Percentiles rank a stretch among this genome's conserved stretches.
Conservation (phyloP, 2,329 filamentous ascomycete genomes). For the Hortaea werneckii region DNA sequence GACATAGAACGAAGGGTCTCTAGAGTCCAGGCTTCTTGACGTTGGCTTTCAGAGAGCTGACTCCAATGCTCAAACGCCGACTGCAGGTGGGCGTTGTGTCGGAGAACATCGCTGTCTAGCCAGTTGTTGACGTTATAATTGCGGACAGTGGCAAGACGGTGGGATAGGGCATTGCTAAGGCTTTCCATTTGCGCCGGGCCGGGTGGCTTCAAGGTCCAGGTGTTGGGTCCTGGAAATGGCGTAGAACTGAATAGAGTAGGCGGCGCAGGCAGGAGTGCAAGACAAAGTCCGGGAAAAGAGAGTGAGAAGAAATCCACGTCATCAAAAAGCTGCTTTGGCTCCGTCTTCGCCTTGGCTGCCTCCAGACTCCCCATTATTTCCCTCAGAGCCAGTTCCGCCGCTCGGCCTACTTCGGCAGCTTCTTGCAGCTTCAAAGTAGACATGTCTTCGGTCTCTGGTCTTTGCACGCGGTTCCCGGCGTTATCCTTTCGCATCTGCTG, state of each 20-base stretch:
- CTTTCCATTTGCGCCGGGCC: constrained; percentile 64
- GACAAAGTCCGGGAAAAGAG: constrained; percentile 74
- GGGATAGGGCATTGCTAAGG: constrained; percentile 32
- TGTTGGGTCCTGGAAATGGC: constrained; percentile 65
- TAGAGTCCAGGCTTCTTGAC: constrained; percentile 36
- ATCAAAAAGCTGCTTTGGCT: constrained; percentile 41
- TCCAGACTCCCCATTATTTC: constrained; percentile 74
- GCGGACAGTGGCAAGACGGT: constrained; percentile 20
- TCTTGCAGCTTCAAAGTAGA: constrained; percentile 39
- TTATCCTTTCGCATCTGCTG: constrained; percentile 20
- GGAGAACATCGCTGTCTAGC: constrained; percentile 53
- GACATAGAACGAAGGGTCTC: constrained; percentile 37
- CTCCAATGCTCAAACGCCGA: constrained; percentile 71
- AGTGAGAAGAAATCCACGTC: constrained; percentile 76
- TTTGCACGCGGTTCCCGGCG: constrained; percentile 13
- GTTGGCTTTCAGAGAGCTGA: constrained; percentile 43
- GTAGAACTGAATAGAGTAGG: constrained; percentile 73
- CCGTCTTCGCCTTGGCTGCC: constrained; percentile 59
- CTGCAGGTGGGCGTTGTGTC: constrained; percentile 65
- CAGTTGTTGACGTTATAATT: constrained; percentile 9
- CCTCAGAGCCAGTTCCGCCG: constrained; percentile 72
- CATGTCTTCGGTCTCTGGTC: constrained; percentile 53
- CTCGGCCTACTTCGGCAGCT: constrained; percentile 67
- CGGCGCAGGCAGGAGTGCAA: constrained; percentile 70
- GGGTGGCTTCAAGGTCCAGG: constrained; percentile 73